phyloP scores from a whole-genome alignment of 2,329 filamentous ascomycete genomes.

The Pyrenochaeta sp. region DNA sequence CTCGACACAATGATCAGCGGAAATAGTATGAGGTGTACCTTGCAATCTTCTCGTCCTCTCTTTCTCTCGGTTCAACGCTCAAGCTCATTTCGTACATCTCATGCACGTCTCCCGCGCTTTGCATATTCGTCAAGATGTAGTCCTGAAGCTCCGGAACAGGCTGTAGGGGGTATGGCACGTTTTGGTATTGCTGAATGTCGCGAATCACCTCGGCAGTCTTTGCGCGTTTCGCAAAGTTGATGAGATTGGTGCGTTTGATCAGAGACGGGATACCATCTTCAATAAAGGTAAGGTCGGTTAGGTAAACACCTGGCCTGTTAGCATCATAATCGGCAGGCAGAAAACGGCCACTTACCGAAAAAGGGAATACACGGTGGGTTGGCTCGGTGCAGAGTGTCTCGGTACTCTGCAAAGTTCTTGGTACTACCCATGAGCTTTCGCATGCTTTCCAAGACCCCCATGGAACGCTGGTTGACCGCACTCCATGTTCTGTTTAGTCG shows the following conservation, averaged over 20 bases:
- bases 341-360: conserved; percentile 75
- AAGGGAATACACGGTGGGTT: conserved; percentile 98
- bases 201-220: conserved; percentile 99
- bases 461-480: conserved; percentile 86
- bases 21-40: conserved; percentile 66
- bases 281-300: conserved; percentile 97
- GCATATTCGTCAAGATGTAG: conserved; percentile 96
- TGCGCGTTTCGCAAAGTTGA: conserved; percentile 97
- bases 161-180: conserved; percentile 92
- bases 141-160: conserved; percentile 92
- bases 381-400: conserved; percentile 88
- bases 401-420: conserved; percentile 97
- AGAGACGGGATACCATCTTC: conserved; percentile 97
- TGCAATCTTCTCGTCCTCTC: conserved; percentile 99
- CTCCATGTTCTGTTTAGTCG: conserved; percentile 94
- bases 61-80: conserved; percentile 89
- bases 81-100: conserved; percentile 99
- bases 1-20: conserved; percentile 4
- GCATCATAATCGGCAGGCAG: conserved; percentile 2
- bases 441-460: conserved; percentile 84
- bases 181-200: conserved; percentile 98
- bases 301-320: conserved; percentile 76
- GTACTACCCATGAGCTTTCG: conserved; percentile 94
- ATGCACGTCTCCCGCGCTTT: conserved; percentile 92
- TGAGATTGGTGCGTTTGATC: conserved; percentile 94